phyloP scores from a whole-genome alignment of 768 basidiomycete genomes.

The Amanita muscaria region DNA sequence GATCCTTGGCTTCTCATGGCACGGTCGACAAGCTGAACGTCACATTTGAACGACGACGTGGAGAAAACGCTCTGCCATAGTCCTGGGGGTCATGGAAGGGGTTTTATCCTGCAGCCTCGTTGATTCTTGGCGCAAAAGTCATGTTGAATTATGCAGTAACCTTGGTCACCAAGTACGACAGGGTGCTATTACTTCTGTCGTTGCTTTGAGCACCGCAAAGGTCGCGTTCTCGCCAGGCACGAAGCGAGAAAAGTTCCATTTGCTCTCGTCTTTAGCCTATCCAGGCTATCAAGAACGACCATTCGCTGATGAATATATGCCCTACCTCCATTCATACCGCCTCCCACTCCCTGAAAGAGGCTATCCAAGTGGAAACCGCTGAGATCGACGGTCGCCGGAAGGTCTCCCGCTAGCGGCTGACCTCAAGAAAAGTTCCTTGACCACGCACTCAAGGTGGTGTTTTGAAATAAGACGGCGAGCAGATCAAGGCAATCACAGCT shows the following conservation, averaged over 20 bases:
- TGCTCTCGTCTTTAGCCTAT: slow-evolving; percentile 21
- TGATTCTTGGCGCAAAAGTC: slow-evolving; percentile 12
- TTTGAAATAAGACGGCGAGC: slow-evolving; percentile 29
- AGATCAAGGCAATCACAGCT: slow-evolving; percentile 1
- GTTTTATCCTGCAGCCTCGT: slow-evolving; percentile 28
- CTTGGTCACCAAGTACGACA: not conserved
- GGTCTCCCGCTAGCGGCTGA: slow-evolving; percentile 17
- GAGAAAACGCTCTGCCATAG: slow-evolving; percentile 7
- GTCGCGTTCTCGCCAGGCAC: not conserved
- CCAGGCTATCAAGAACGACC: slow-evolving; percentile 24
- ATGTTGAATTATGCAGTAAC: not conserved
- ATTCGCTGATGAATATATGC: slow-evolving; percentile 22
- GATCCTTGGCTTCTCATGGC: slow-evolving; percentile 39
- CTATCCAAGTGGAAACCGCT: slow-evolving; percentile 27
- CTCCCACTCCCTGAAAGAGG: slow-evolving; percentile 33
- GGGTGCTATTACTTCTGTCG: not conserved
- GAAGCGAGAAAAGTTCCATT: slow-evolving; percentile 16
- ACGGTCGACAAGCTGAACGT: slow-evolving; percentile 48
- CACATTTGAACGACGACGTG: slow-evolving; percentile 29
- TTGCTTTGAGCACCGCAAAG: not conserved
- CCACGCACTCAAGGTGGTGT: slow-evolving; percentile 16
- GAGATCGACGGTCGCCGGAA: slow-evolving; percentile 16
- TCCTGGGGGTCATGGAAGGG: slow-evolving; percentile 34
- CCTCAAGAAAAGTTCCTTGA: slow-evolving; percentile 19
- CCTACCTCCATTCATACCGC: slow-evolving; percentile 38